phyloP scores from a whole-genome alignment of 2,329 filamentous ascomycete genomes.

The Stagonosporopsis vannaccii region DNA sequence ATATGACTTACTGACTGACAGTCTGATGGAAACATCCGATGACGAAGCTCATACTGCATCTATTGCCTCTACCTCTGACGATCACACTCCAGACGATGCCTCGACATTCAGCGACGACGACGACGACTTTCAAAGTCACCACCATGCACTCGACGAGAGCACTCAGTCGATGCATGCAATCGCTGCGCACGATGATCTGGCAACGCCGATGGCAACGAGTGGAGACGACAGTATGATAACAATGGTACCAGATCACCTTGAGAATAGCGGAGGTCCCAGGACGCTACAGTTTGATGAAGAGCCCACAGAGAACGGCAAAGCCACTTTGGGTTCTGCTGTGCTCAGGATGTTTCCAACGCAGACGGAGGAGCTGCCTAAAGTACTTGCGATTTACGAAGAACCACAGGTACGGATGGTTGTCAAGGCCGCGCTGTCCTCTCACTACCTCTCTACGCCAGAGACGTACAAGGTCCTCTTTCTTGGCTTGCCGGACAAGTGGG shows the following conservation, averaged over 20 bases:
- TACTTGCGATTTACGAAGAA: conserved; percentile 37
- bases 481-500: conserved; percentile 41
- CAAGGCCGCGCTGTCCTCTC: conserved; percentile 36
- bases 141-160: conserved; percentile 25
- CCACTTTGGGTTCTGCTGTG: conserved; percentile 29
- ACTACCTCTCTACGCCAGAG: conserved; percentile 33
- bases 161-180: conserved; percentile 32
- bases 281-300: conserved; percentile 39
- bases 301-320: conserved; percentile 14
- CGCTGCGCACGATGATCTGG: conserved; percentile 23
- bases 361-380: conserved; percentile 29
- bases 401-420: conserved; percentile 39
- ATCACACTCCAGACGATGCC: conserved; percentile 43
- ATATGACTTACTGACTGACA: conserved; percentile 45
- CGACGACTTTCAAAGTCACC: conserved; percentile 37
- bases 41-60: conserved; percentile 50
- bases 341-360: conserved; percentile 35
- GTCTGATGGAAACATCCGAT: conserved; percentile 42
- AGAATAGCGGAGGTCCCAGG: conserved; percentile 28
- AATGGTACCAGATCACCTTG: conserved; percentile 35
- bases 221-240: conserved; percentile 42
- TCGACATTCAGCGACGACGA: conserved; percentile 44
- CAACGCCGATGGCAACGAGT: conserved; percentile 24
- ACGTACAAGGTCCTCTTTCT: conserved; percentile 46
- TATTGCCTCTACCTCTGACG: conserved; percentile 44